phyloP scores from a whole-genome alignment of 768 basidiomycete species.

The Russula foetens region DNA sequence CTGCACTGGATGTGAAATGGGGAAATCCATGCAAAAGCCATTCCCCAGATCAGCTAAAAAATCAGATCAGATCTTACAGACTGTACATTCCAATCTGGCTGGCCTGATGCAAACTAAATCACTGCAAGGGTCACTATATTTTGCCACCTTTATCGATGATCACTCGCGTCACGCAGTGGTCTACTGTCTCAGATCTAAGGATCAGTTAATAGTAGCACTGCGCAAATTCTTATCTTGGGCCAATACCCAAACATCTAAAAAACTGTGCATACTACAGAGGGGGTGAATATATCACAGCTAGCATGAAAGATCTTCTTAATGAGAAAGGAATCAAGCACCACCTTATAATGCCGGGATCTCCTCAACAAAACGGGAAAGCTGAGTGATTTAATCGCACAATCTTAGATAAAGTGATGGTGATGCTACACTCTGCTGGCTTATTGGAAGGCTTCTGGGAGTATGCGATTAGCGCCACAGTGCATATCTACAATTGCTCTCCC shows the following conservation, averaged over 20 bases:
- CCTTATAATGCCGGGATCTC: conserved; percentile 35
- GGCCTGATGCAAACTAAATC: not conserved
- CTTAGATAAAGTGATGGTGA: conserved; percentile 27
- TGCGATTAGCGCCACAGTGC: conserved; percentile 28
- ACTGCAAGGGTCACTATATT: not conserved
- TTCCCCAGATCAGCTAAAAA: too few species aligned
- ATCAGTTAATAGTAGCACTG: not conserved
- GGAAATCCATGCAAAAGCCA: too few species aligned
- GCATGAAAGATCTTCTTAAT: conserved; percentile 28
- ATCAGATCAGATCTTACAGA: not conserved
- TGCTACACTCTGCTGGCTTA: conserved; percentile 31
- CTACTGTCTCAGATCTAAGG: not conserved
- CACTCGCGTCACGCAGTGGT: not conserved
- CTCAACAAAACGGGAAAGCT: conserved; percentile 37
- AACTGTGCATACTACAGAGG: conserved; percentile 33
- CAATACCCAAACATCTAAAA: conserved; percentile 25
- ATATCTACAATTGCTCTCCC: conserved; percentile 30
- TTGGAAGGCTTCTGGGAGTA: conserved; percentile 35
- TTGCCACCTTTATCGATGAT: not conserved
- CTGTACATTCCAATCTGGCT: not conserved
- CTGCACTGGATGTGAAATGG: too few species aligned
- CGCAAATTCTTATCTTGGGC: conserved; percentile 20
- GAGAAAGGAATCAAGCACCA: conserved; percentile 32
- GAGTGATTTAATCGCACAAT: conserved; percentile 34
- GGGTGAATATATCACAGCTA: conserved; percentile 35